Conservation (phyloP, 768 basidiomycete genomes). For the Termitomyces sp. region DNA sequence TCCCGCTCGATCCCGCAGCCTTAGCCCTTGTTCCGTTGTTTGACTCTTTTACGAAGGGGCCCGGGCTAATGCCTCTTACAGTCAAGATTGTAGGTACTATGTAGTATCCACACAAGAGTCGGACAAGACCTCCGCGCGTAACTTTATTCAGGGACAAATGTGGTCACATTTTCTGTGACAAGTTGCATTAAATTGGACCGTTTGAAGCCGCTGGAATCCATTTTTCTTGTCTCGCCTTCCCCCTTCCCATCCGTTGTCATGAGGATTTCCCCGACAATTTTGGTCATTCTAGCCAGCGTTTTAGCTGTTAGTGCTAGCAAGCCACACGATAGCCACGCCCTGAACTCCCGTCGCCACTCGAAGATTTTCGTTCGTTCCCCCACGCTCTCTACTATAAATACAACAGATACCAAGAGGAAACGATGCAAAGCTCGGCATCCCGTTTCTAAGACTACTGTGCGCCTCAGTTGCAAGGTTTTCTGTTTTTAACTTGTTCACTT, state of each 20-base stretch:
- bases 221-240: slow-evolving; percentile 12
- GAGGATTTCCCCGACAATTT: slow-evolving; percentile 39
- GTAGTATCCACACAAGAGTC: background rate
- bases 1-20: background rate
- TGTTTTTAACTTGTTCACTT: background rate
- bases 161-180: slow-evolving; percentile 14
- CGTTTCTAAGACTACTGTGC: slow-evolving; percentile 5
- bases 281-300: slow-evolving; percentile 35
- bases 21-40: background rate
- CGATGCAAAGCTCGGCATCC: slow-evolving; percentile 19
- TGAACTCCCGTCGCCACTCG: slow-evolving; percentile 32
- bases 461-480: background rate
- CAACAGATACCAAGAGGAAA: slow-evolving; percentile 11
- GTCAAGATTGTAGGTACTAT: background rate
- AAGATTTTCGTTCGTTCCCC: slow-evolving; percentile 30
- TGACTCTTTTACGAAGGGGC: background rate
- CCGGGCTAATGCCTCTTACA: background rate
- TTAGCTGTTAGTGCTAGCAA: slow-evolving; percentile 29
- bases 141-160: background rate
- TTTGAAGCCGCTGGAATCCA: slow-evolving; percentile 6
- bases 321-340: slow-evolving; percentile 25
- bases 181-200: slow-evolving; percentile 11
- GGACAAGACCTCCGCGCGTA: background rate
- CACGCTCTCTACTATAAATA: slow-evolving; percentile 6
- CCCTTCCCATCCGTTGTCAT: slow-evolving; percentile 28